These are phyloP conservation scores for Kodamaea fungicola DNA, from an alignment of 1,139 yeast genomes.

Conservation along the genomic window DNA sequence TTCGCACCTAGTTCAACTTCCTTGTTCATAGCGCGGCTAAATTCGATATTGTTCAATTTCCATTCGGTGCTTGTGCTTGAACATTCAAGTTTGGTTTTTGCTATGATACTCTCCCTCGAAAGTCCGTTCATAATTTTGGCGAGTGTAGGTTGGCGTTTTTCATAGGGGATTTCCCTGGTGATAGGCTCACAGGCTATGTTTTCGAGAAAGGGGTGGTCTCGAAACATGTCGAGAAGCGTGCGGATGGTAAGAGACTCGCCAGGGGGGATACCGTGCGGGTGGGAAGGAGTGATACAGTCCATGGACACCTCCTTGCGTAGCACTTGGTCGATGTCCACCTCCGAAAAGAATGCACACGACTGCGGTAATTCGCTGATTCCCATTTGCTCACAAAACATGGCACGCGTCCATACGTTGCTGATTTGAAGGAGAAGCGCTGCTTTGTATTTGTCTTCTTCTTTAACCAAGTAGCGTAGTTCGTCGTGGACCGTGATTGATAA, in stretches of 20 bases:
- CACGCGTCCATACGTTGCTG: conserved; percentile 92
- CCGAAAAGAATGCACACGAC: conserved; percentile 92
- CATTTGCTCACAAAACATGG: conserved; percentile 89
- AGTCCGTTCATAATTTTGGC: conserved; percentile 20
- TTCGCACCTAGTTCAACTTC: conserved; percentile 13
- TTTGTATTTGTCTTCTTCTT: conserved; percentile 67
- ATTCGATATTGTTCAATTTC: conserved; percentile 15
- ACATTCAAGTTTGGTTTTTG: conserved; percentile 28
- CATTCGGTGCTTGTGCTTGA: conserved; percentile 19
- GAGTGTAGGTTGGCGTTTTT: conserved; percentile 22
- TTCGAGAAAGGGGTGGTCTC: conserved; percentile 3
- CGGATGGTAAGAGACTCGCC: conserved; percentile 75
- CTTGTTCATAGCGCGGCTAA: conserved; percentile 3
- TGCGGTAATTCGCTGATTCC: conserved; percentile 91
- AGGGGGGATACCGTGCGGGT: conserved; percentile 64
- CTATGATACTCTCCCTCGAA: conserved; percentile 15
- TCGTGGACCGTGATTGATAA: conserved; percentile 90
- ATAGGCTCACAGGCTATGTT: not conserved
- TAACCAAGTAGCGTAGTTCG: conserved; percentile 80
- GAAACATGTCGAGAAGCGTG: conserved; percentile 41
- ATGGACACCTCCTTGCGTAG: conserved; percentile 84
- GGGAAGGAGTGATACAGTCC: conserved; percentile 90
- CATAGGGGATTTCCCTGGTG: conserved; percentile 5
- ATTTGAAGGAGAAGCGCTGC: conserved; percentile 84
- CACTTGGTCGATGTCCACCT: conserved; percentile 86